A percentile compares a stretch with the other conserved stretches of the same genome.
Evolutionary conservation across 2,329 filamentous ascomycete genomes (phyloP).

Genomic region (Hypoxylon sp.): DNA sequence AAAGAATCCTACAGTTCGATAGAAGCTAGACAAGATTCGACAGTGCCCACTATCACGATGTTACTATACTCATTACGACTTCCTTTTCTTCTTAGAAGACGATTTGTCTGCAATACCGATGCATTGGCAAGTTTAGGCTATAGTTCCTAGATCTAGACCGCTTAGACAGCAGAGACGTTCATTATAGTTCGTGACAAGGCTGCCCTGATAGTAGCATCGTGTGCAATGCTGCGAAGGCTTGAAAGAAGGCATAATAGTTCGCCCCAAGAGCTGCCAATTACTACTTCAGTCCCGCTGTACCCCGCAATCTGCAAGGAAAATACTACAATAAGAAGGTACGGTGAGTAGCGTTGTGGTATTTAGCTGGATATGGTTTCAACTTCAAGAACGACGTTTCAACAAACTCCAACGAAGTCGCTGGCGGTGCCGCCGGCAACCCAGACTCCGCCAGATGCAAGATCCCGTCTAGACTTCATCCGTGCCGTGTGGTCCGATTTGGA

Average conservation of each 20-base stretch:
- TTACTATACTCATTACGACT: neutral
- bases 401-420: neutral
- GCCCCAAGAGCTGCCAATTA: constrained; percentile 6
- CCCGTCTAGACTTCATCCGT: constrained; percentile 4
- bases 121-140: constrained; percentile 32
- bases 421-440: constrained; percentile 6
- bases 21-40: constrained; percentile 4
- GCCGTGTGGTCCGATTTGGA: constrained; percentile 12
- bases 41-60: neutral
- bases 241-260: neutral
- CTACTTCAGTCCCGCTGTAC: constrained; percentile 7
- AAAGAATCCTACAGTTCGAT: neutral
- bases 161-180: constrained; percentile 8
- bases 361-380: constrained; percentile 17
- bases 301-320: constrained; percentile 18
- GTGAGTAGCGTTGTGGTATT: neutral
- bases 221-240: constrained; percentile 13
- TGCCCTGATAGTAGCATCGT: constrained; percentile 25
- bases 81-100: neutral
- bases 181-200: constrained; percentile 19
- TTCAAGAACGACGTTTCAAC: constrained; percentile 3
- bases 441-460: constrained; percentile 7
- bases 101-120: neutral
- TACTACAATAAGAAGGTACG: constrained; percentile 5
- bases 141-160: constrained; percentile 11